Evolutionary conservation across 345 rosid species (phyloP), one percentile per base, ranked within the genome.

Genomic region (Kernera saxatilis): DNA sequence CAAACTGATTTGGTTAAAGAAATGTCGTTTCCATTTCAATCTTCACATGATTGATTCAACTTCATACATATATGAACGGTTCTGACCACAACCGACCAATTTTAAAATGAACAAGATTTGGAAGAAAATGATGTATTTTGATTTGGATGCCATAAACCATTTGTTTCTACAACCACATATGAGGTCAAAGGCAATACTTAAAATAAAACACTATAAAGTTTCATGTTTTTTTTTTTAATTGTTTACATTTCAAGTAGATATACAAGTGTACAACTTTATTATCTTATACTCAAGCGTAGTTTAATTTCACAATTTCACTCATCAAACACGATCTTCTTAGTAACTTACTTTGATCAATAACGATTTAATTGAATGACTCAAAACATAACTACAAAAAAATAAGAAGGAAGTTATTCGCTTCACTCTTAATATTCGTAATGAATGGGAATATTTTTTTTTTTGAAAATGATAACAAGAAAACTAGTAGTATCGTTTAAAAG

Each of bases 401-500:
- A 29, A 51, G 19, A 26, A 51, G 19, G 12, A 49, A n/a, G 23
- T 9, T n/a, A 22, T 35, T 22, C 5, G 17, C 17, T 39, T 61
- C 43, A 39, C 51, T 60, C 35, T 39, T 60, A 68, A 32, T 29
- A 53, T 53, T 64, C 55, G 27, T 41, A 53, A 52, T 52, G 70
- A 63, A 62, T 43, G 37, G 0, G 29, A 67, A 40, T 44, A 72
- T 52, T n/a, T n/a, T n/a, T n/a, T n/a, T n/a, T n/a, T n/a, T n/a
- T n/a, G n/a, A n/a, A n/a, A n/a, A 53, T 29, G 60, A 71, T 50
- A 61, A 52, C 19, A 51, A 21, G 33, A 40, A 71, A 37, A 70
- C 51, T 18, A 26, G 11, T 29, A 26, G 17, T 29, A 58, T 67
- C 77, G 12, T 41, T 43, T 49, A 43, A 54, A 41, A 41, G 61